Base-by-base conservation (phyloP, 192 early-diverging fungal genomes). In the Umbelopsis isabellina region DNA sequence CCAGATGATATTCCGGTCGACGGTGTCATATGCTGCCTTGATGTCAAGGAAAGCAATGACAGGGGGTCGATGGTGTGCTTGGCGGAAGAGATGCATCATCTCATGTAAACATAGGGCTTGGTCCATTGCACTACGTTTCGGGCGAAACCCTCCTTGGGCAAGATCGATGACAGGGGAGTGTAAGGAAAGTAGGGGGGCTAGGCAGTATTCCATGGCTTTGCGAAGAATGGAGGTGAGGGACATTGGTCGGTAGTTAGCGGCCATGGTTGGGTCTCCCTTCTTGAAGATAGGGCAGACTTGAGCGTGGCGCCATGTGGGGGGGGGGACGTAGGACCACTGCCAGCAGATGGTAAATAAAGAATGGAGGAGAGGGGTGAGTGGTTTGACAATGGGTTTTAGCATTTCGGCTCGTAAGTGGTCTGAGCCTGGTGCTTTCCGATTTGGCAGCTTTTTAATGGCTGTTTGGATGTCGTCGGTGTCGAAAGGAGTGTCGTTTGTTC, bases 351-450 rank as follows among this genome's bases (percentile, higher is more conserved):
- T 30, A 3, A 72, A 76, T 1, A 71, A 33, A 0, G 21, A 15
- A 2, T 30, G 9, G 9, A 72, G 45, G n/a, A 72, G 15, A 22
- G 15, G 65, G 7, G 75, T 8, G 15, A 68, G 27, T 0, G 37
- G 8, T 4, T 0, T 13, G 0, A 15, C 0, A 1, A 76, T 12
- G 0, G 75, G 70, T 20, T 46, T 46, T 0, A 76, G 64, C 75
- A 76, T 76, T 20, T 76, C 69, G 20, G 70, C 69, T 30, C 49
- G 30, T 0, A 76, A 11, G 16, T 76, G 70, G 46, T 68, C 68
- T 21, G 70, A 0, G 20, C 75, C 75, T 67, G 65, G 70, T 12
- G 70, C 64, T 44, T 76, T 76, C 2, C 48, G 20, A 16, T 49
- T 48, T 7, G 74, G 55, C 16, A 75, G 47, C 20, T 5, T 21